These are phyloP conservation scores for Lolium perenne DNA, from an alignment of 176 grass and related monocot species.

Conservation along the genomic window DNA sequence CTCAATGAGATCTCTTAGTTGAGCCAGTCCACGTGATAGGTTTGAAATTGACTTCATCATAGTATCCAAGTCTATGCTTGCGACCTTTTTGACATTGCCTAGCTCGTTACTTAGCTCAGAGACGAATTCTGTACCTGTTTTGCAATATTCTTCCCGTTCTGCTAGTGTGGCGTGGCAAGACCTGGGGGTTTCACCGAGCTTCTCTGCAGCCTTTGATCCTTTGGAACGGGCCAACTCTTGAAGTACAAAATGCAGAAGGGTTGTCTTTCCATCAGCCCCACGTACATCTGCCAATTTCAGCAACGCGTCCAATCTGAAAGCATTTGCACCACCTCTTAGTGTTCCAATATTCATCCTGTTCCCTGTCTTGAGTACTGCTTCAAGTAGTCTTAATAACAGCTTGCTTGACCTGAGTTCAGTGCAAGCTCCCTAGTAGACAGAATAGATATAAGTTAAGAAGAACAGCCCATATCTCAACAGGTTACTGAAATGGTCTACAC, in stretches of 20 bases:
- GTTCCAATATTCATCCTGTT: constrained; percentile 95
- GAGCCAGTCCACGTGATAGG: constrained; percentile 65
- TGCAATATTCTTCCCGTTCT: constrained; percentile 30
- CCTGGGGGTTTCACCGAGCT: background rate
- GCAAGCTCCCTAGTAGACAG: constrained; percentile 65
- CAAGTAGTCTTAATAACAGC: constrained; percentile 81
- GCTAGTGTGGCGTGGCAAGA: constrained; percentile 18
- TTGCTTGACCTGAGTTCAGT: constrained; percentile 77
- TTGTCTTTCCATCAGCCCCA: constrained; percentile 83
- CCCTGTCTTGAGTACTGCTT: constrained; percentile 95
- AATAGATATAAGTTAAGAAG: constrained; percentile 4
- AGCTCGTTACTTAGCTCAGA: constrained; percentile 74
- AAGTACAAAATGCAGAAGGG: constrained; percentile 92
- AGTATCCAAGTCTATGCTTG: constrained; percentile 82
- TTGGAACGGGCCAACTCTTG: constrained; percentile 72
- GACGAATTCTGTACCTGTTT: constrained; percentile 55
- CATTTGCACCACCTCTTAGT: constrained; percentile 79
- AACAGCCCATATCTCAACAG: background rate
- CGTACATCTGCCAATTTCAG: constrained; percentile 87
- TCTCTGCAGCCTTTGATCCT: constrained; percentile 43
- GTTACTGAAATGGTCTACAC: constrained; percentile 4
- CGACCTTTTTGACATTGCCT: constrained; percentile 80
- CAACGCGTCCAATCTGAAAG: constrained; percentile 78
- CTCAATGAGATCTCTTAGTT: constrained; percentile 60
- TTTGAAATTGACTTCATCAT: constrained; percentile 75